These are phyloP conservation scores for Mortierella sp. DNA, from an alignment of 371 early-diverging fungal species.

Conservation along the genomic window DNA sequence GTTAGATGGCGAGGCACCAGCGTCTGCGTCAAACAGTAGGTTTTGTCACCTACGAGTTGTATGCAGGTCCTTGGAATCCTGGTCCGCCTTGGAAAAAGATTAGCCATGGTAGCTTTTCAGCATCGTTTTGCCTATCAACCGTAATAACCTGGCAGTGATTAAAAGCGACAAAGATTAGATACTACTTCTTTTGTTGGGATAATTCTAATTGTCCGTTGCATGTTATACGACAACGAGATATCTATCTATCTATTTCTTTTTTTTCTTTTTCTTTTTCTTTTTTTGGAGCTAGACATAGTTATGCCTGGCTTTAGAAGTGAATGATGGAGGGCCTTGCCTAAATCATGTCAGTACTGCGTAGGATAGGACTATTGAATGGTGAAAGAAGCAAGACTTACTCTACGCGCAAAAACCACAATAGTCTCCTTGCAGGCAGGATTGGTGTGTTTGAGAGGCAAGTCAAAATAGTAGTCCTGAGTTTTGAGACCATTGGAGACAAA, in stretches of 20 bases:
- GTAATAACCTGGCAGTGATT: slow-evolving; percentile 39
- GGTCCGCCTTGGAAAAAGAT: slow-evolving; percentile 56
- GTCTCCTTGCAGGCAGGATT: slow-evolving; percentile 42
- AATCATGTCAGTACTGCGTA: too few species aligned
- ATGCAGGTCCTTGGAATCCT: slow-evolving; percentile 55
- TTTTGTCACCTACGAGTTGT: slow-evolving; percentile 36
- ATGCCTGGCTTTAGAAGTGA: too few species aligned
- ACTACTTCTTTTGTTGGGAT: too few species aligned
- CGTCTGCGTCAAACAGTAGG: neutral
- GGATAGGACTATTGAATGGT: neutral
- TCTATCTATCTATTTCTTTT: too few species aligned
- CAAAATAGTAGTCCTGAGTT: slow-evolving; percentile 53
- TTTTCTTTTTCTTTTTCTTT: neutral
- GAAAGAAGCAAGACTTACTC: slow-evolving; percentile 15
- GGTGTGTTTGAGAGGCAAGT: slow-evolving; percentile 48
- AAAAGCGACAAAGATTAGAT: too few species aligned
- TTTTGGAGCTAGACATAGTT: neutral
- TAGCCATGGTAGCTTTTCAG: slow-evolving; percentile 55
- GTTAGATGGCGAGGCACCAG: neutral
- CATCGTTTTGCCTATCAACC: slow-evolving; percentile 37
- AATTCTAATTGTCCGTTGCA: too few species aligned
- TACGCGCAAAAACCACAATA: slow-evolving; percentile 50
- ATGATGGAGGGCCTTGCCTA: too few species aligned
- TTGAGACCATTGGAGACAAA: slow-evolving; percentile 50
- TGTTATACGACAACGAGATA: too few species aligned